Percentiles rank a stretch among this genome's conserved stretches.
phyloP scores from a whole-genome alignment of 2,329 filamentous ascomycete species.

The Botrytis cinerea region DNA sequence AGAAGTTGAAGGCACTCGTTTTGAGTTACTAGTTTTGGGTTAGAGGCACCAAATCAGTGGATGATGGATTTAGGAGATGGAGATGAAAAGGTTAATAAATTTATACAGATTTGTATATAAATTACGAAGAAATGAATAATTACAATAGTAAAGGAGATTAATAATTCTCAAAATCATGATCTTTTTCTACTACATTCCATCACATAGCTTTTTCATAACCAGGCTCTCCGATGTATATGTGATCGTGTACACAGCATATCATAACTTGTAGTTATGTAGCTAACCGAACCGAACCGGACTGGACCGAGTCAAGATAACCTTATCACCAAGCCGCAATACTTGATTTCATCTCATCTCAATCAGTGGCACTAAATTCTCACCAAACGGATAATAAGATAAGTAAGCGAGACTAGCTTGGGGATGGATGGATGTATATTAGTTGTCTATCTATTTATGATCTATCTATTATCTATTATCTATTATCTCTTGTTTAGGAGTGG shows the following conservation, averaged over 20 bases:
- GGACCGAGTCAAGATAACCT: neutral
- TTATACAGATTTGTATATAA: neutral
- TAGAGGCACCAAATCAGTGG: neutral
- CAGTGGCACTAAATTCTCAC: no score
- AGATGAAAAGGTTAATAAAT: neutral
- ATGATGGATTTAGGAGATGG: neutral
- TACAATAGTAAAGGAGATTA: neutral
- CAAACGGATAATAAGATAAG: no score
- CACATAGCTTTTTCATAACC: neutral
- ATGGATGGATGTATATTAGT: no score
- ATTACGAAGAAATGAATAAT: neutral
- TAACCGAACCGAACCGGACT: neutral
- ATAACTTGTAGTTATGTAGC: neutral
- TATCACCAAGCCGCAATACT: no score
- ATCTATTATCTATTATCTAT: no score
- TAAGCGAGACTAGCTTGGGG: no score
- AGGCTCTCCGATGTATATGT: neutral
- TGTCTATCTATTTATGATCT: no score
- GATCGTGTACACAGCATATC: neutral
- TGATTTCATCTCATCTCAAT: no score
- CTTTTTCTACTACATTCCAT: neutral
- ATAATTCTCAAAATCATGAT: neutral
- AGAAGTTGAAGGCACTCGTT: conserved; percentile 29
- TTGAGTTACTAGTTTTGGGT: conserved; percentile 3
- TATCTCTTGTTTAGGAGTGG: no score